These are phyloP conservation scores for Discostella stelligeroides DNA, from an alignment of 108 stramenopile species.

Conservation along the genomic window DNA sequence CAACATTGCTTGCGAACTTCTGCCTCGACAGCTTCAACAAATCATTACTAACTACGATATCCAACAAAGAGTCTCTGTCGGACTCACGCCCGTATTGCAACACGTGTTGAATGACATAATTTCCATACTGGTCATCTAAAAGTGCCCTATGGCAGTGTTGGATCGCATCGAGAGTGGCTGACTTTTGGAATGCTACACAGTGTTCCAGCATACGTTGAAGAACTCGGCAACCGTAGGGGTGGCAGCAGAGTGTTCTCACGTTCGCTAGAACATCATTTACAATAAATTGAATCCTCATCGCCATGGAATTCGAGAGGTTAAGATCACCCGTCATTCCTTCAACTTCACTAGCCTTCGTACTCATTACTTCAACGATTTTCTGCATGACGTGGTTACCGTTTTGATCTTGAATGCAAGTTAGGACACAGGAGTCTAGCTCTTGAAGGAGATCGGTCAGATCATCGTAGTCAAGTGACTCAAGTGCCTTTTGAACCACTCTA, in stretches of 20 bases:
- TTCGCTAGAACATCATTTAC: constrained; percentile 87
- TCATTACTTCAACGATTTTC: constrained; percentile 92
- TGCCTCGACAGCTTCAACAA: constrained; percentile 91
- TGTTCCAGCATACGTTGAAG: constrained; percentile 96
- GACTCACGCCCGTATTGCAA: constrained; percentile 84
- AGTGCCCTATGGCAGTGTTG: constrained; percentile 62
- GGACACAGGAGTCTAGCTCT: constrained; percentile 89
- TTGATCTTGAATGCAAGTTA: constrained; percentile 94
- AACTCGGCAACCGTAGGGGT: constrained; percentile 96
- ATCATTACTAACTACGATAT: constrained; percentile 79
- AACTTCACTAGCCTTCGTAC: constrained; percentile 62
- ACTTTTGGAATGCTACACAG: constrained; percentile 83
- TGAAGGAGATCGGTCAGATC: constrained; percentile 76
- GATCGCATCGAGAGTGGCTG: constrained; percentile 65
- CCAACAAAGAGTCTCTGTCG: constrained; percentile 79
- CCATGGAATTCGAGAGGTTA: constrained; percentile 44
- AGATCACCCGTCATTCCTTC: constrained; percentile 32
- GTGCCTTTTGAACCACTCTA: constrained; percentile 93
- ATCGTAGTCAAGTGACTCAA: constrained; percentile 80
- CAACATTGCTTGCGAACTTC: constrained; percentile 98
- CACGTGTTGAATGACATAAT: constrained; percentile 93
- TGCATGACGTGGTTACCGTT: constrained; percentile 99
- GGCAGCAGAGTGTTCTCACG: constrained; percentile 86
- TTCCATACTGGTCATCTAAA: constrained; percentile 89
- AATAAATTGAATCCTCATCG: constrained; percentile 91